phyloP scores from a whole-genome alignment of 176 grass and related monocot species.

The Tuctoria greenei region DNA sequence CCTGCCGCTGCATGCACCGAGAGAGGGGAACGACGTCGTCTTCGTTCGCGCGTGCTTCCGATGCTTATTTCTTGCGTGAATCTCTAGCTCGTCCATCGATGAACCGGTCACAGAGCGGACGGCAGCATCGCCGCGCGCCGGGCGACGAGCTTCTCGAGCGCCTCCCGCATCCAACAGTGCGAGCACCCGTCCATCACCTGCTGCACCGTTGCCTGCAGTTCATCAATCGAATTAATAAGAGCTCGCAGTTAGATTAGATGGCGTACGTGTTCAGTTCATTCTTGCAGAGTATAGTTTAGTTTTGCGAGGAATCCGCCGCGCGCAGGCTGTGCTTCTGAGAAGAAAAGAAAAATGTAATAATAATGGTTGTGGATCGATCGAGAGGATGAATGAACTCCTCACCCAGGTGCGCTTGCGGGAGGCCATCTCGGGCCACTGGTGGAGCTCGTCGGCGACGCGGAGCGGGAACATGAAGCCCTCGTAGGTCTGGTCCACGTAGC shows the following conservation, averaged over 20 bases:
- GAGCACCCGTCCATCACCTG: slow-evolving; percentile 77
- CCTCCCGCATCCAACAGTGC: slow-evolving; percentile 86
- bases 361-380: too few species aligned
- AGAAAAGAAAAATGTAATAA: background rate
- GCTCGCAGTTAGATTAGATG: slow-evolving; percentile 17
- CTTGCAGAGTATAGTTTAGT: too few species aligned
- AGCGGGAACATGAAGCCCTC: slow-evolving; percentile 87
- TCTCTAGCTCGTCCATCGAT: background rate
- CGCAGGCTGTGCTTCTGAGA: too few species aligned
- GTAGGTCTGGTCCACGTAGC: slow-evolving; percentile 53
- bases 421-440: slow-evolving; percentile 88
- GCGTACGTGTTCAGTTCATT: background rate
- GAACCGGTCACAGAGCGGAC: slow-evolving; percentile 32
- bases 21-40: background rate
- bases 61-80: slow-evolving; percentile 24
- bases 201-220: slow-evolving; percentile 61
- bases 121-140: slow-evolving; percentile 36
- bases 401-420: slow-evolving; percentile 75
- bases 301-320: too few species aligned
- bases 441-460: slow-evolving; percentile 67
- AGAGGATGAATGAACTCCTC: slow-evolving; percentile 32
- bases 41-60: background rate
- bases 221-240: background rate
- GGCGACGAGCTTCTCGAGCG: slow-evolving; percentile 62
- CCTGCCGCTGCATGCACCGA: slow-evolving; percentile 53